Evolutionary conservation across 257 asterid species (phyloP).

Genomic region (Apocynum venetum): DNA sequence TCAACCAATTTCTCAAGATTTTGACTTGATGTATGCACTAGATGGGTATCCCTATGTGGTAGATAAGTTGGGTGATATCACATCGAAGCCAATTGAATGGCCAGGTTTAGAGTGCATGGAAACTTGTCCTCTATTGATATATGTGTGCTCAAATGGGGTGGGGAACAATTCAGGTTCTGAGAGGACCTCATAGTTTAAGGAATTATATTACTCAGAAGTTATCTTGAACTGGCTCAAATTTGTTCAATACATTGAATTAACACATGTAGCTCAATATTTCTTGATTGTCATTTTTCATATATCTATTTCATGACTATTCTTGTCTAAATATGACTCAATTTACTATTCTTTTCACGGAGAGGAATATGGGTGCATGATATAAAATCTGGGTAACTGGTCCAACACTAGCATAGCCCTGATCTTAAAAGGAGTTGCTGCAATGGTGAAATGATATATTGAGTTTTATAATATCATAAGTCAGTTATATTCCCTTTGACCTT

Average conservation of each 20-base stretch:
- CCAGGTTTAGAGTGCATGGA: neutral
- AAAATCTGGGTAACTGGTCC: neutral
- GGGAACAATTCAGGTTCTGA: too few species aligned
- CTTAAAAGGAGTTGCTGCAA: too few species aligned
- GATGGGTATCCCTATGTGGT: neutral
- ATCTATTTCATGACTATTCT: too few species aligned
- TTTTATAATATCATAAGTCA: neutral
- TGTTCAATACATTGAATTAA: neutral
- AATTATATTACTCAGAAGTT: neutral
- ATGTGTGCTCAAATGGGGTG: too few species aligned
- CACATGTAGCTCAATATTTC: neutral
- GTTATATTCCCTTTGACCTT: neutral
- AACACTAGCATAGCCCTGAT: neutral
- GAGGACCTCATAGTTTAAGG: neutral
- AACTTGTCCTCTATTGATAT: neutral
- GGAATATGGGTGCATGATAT: neutral
- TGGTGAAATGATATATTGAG: neutral
- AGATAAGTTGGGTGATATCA: neutral
- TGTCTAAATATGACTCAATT: too few species aligned
- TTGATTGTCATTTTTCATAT: neutral
- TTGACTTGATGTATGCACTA: neutral
- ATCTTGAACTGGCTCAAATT: neutral
- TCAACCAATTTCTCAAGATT: neutral
- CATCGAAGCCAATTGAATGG: neutral
- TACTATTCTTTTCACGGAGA: neutral